Evolutionary conservation across 1,139 yeast species (phyloP).

Genomic region (Meyerozyma guilliermondii): DNA sequence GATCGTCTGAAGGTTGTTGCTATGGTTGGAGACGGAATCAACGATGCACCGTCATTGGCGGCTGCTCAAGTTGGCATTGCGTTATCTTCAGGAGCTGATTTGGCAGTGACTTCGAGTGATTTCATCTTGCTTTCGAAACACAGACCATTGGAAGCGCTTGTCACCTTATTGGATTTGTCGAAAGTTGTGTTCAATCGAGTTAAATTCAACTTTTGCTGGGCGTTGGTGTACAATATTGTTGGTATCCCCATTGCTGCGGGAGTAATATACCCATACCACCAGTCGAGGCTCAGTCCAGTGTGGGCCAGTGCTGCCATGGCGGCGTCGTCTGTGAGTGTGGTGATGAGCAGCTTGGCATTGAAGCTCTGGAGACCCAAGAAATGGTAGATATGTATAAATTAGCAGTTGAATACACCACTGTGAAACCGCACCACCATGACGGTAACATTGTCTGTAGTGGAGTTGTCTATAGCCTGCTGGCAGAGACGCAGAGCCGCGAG

Average conservation of each 20-base stretch:
- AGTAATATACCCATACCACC: constrained; percentile 50
- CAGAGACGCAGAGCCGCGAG: constrained; percentile 68
- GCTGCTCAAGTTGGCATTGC: constrained; percentile 59
- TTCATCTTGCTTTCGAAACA: constrained; percentile 45
- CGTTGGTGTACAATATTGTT: constrained; percentile 45
- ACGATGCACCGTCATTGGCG: constrained; percentile 61
- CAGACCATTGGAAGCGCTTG: constrained; percentile 44
- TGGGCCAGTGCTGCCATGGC: constrained; percentile 73
- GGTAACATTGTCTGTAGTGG: constrained; percentile 89
- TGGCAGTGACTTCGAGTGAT: constrained; percentile 56
- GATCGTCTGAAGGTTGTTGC: constrained; percentile 36
- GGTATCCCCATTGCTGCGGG: constrained; percentile 65
- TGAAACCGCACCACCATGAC: constrained; percentile 79
- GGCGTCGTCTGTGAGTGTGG: constrained; percentile 54
- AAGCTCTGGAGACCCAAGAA: constrained; percentile 40
- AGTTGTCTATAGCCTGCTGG: constrained; percentile 69
- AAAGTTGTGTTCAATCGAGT: constrained; percentile 25
- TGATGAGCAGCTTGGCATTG: constrained; percentile 50
- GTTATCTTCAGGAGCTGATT: constrained; percentile 53
- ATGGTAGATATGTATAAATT: constrained; percentile 1
- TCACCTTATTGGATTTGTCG: constrained; percentile 41
- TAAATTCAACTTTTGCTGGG: constrained; percentile 53
- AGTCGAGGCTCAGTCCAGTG: constrained; percentile 51
- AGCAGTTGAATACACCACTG: constrained; percentile 29
- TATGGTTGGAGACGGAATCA: constrained; percentile 63